A percentile compares a stretch with the other conserved stretches of the same genome.
Conservation (phyloP, 2,329 filamentous ascomycete genomes). For the Ceratocystis diversiconidia region DNA sequence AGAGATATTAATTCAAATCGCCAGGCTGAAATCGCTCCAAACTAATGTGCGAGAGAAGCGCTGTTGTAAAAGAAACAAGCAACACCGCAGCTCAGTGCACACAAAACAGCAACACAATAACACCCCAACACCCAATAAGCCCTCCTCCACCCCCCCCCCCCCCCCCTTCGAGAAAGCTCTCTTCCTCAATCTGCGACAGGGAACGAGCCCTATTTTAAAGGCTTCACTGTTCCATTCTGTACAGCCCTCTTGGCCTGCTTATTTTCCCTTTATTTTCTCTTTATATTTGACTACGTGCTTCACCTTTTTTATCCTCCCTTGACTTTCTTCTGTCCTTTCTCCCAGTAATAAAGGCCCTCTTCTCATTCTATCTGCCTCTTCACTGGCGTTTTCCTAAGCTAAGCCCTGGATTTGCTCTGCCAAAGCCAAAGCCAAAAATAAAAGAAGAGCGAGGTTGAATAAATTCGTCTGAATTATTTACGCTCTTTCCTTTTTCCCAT, state of each 20-base stretch:
- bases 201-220: not conserved
- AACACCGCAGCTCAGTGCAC: not conserved
- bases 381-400: not conserved
- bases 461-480: not conserved
- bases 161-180: no score
- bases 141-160: not conserved
- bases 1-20: no score
- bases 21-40: no score
- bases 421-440: no score
- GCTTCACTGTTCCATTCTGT: not conserved
- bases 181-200: not conserved
- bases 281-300: not conserved
- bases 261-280: not conserved
- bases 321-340: not conserved
- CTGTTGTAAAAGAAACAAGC: not conserved
- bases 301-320: not conserved
- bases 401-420: no score
- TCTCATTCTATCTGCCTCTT: not conserved
- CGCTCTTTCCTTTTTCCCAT: not conserved
- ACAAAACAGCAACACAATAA: not conserved
- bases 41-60: not conserved
- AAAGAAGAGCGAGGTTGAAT: not conserved
- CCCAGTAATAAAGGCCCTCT: not conserved
- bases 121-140: not conserved
- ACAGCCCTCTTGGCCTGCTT: not conserved